Base-by-base conservation (phyloP, 768 basidiomycete species). In the Pleurotus platypus region DNA sequence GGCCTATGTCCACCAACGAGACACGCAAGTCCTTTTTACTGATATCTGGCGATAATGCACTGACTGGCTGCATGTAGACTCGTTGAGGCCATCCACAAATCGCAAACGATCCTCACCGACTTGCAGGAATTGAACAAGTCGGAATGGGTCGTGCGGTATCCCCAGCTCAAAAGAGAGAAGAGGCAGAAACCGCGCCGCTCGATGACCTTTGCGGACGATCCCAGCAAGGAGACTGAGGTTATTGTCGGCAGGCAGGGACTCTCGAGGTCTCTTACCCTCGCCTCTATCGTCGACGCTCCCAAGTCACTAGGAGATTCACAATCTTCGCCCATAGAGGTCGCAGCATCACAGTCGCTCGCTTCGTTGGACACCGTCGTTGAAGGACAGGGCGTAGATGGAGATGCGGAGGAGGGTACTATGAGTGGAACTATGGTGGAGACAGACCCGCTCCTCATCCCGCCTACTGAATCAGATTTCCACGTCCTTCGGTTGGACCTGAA, bases 401-500 rank as follows among this genome's bases (percentile, higher is more conserved):
- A 57, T 7, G 65, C 66, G 40, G 59, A 58, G 46, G 70, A 70
- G 50, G 13, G 13, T 13, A 16, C 20, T 18, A 24, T 16, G 5
- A 35, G 30, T 16, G 30, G 30, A 35, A 16, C 42, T 16, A 45
- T 22, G n/a, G 20, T 22, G 15, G n/a, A n/a, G 42, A 45, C 42
- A 12, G 51, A 54, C 27, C 39, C 51, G 15, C 70, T 70, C n/a
- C 69, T 76, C 12, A 66, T 78, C 43, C 74, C 79, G 18, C 68
- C 73, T 1, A 35, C 30, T 35, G 30, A 35, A 35, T 76, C 81
- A 42, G 89, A 91, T 60, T 94, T 98, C 70, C 84, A 89, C 59
- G 87, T 98, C 53, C 85, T 98, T 60, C 89, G 90, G 11, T 83
- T 98, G 46, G 94, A 98, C 73, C 86, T 98, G 65, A 92, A 92